Conservation (phyloP, 2,329 filamentous ascomycete species). For the Aspergillus sp. region DNA sequence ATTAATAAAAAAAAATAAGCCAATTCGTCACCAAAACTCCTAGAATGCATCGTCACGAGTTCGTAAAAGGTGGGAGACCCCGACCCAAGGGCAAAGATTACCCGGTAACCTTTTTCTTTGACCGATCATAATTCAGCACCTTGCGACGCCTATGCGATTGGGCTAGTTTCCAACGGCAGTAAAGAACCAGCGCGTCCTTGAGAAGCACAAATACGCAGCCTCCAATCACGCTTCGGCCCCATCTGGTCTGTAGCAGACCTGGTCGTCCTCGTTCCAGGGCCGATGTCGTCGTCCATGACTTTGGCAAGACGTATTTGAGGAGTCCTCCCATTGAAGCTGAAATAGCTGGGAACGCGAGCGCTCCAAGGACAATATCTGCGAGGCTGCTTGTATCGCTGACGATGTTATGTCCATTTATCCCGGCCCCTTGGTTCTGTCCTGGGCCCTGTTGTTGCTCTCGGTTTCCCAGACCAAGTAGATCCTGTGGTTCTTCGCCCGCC, state of each 20-base stretch:
- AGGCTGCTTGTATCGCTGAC: slow-evolving; percentile 56
- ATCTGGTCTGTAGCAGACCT: slow-evolving; percentile 75
- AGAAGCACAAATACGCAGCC: slow-evolving; percentile 86
- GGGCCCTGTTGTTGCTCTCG: slow-evolving; percentile 19
- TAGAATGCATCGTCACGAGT: slow-evolving; percentile 22
- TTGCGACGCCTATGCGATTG: slow-evolving; percentile 48
- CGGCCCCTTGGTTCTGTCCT: slow-evolving; percentile 23
- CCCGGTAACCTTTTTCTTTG: slow-evolving; percentile 35
- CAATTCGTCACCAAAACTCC: slow-evolving; percentile 20
- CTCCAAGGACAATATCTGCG: slow-evolving; percentile 63
- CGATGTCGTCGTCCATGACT: slow-evolving; percentile 59
- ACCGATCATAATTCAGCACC: slow-evolving; percentile 48
- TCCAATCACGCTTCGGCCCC: slow-evolving; percentile 85
- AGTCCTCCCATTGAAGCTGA: slow-evolving; percentile 76
- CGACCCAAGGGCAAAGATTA: not conserved
- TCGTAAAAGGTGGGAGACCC: slow-evolving; percentile 11
- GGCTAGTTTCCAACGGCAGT: slow-evolving; percentile 53
- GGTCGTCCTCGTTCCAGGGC: slow-evolving; percentile 47
- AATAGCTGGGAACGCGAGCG: slow-evolving; percentile 77
- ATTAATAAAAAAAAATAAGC: not conserved
- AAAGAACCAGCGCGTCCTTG: slow-evolving; percentile 66
- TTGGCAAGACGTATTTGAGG: slow-evolving; percentile 67
- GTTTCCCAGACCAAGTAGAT: slow-evolving; percentile 28
- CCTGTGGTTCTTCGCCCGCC: slow-evolving; percentile 37
- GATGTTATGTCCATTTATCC: slow-evolving; percentile 46